A percentile compares a stretch with the other conserved stretches of the same genome.
These are phyloP conservation scores for Coemansia sp. DNA, from an alignment of 192 early-diverging fungal genomes.

Conservation along the genomic window DNA sequence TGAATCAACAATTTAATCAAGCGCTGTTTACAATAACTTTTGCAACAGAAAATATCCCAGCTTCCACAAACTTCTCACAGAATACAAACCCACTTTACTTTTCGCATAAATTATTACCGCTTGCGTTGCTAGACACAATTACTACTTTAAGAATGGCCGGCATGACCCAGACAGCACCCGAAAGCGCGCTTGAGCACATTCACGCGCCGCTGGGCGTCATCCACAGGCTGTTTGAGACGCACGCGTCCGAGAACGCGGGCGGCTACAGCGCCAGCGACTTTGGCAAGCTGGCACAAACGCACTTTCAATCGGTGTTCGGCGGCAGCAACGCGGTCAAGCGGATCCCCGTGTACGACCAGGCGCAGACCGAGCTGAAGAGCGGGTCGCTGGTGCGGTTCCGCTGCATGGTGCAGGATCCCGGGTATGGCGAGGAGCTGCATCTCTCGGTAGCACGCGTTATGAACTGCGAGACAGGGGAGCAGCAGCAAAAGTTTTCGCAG, in stretches of 20 bases:
- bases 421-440: conserved; percentile 63
- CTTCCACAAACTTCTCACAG: too few relatives aligned
- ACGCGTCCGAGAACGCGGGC: background rate
- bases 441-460: conserved; percentile 33
- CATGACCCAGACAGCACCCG: conserved; percentile 7
- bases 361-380: background rate
- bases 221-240: conserved; percentile 34
- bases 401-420: conserved; percentile 79
- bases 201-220: conserved; percentile 29
- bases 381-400: conserved; percentile 63
- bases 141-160: too few relatives aligned
- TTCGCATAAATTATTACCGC: background rate
- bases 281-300: conserved; percentile 17
- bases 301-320: conserved; percentile 24
- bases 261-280: conserved; percentile 8
- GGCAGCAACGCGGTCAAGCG: conserved; percentile 8
- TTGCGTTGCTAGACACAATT: background rate
- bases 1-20: background rate
- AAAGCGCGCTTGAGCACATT: conserved; percentile 23
- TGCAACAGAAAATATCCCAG: too few relatives aligned
- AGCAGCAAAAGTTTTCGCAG: conserved; percentile 40
- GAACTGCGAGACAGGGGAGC: conserved; percentile 36
- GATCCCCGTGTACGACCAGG: conserved; percentile 21
- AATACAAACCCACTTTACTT: too few relatives aligned
- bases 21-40: background rate